Evolutionary conservation across 2,329 filamentous ascomycete genomes (phyloP), one percentile per base, ranked within the genome.

Genomic region (Aureobasidium namibiae): DNA sequence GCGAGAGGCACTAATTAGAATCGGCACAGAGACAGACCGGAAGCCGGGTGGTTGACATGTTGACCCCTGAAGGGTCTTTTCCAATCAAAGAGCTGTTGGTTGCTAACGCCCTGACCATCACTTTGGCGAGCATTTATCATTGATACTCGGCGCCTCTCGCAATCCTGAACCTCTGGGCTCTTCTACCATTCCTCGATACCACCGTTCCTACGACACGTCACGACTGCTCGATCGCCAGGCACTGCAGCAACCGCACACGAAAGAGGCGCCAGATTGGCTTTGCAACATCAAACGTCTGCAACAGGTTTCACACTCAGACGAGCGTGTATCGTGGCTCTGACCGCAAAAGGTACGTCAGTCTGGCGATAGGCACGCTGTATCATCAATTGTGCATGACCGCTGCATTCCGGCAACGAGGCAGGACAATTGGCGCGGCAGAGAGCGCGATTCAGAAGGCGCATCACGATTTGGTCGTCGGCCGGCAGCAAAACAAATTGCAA

Each of bases 191-290:
- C 33, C 23, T 49, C 44, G 34, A n/a, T 18, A 24, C n/a, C 7
- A 10, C 31, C 9, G 13, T 33, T 42, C 4, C 44, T 41, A 50
- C 56, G 21, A 49, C 44, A 34, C 34, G 18, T 23, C 29, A 16
- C 45, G 23, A 33, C 36, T 24, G 18, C 18, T 36, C 54, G 42
- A 57, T 48, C 54, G 41, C 23, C n/a, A n/a, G n/a, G n/a, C n/a
- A n/a, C n/a, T n/a, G n/a, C 41, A 41, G 38, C 31, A 14, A 56
- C 52, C 41, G 31, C 31, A 57, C 54, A 42, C 54, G 54, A 46
- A 48, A 23, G 41, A 57, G 42, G 54, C 54, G 54, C 16, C 54
- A 21, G 54, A 57, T 57, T 57, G 54, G 42, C 41, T 57, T 48
- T 45, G 41, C 21, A 29, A 56, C 23, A 45, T 13, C 38, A 56